Percentiles rank a stretch among this genome's conserved stretches.
Evolutionary conservation across 495 filamentous ascomycete species (phyloP).

Genomic region (Tetracladium marchalianum): DNA sequence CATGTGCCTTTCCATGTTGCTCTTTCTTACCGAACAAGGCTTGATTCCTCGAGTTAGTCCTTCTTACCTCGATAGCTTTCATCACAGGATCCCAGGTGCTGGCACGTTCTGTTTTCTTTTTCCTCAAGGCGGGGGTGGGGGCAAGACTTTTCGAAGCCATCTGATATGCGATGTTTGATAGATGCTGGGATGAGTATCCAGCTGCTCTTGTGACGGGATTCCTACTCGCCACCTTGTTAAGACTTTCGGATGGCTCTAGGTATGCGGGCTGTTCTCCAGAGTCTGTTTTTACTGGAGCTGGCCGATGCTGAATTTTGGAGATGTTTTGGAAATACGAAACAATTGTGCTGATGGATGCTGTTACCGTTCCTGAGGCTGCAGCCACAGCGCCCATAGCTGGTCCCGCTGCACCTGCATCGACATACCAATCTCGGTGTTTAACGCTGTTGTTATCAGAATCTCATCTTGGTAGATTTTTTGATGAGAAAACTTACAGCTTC

Average conservation of each 20-base stretch:
- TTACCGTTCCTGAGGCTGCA: slow-evolving; percentile 50
- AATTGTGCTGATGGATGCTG: slow-evolving; percentile 51
- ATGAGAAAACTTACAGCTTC: slow-evolving; percentile 34
- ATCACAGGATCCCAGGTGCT: not conserved
- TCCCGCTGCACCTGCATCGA: slow-evolving; percentile 44
- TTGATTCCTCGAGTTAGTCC: not conserved
- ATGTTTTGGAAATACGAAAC: slow-evolving; percentile 53
- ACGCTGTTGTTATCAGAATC: slow-evolving; percentile 28
- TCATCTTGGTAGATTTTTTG: not conserved
- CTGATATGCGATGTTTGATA: slow-evolving; percentile 15
- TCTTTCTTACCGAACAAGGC: not conserved
- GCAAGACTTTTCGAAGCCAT: slow-evolving; percentile 14
- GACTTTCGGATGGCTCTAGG: slow-evolving; percentile 2
- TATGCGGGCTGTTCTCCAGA: not conserved
- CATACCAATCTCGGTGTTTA: slow-evolving; percentile 45
- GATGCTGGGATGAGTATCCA: slow-evolving; percentile 8
- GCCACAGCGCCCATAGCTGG: slow-evolving; percentile 47
- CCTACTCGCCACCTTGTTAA: slow-evolving; percentile 4
- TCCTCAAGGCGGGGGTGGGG: not conserved
- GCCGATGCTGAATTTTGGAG: slow-evolving; percentile 28
- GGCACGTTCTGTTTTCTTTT: not conserved
- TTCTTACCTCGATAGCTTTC: not conserved
- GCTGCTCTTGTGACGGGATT: slow-evolving; percentile 8
- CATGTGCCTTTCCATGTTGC: slow-evolving; percentile 13
- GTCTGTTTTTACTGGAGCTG: not conserved